A percentile compares a stretch with the other conserved stretches of the same genome.
These are phyloP conservation scores for Coelastrella sp. DNA, from an alignment of 139 green algal species.

Conservation along the genomic window DNA sequence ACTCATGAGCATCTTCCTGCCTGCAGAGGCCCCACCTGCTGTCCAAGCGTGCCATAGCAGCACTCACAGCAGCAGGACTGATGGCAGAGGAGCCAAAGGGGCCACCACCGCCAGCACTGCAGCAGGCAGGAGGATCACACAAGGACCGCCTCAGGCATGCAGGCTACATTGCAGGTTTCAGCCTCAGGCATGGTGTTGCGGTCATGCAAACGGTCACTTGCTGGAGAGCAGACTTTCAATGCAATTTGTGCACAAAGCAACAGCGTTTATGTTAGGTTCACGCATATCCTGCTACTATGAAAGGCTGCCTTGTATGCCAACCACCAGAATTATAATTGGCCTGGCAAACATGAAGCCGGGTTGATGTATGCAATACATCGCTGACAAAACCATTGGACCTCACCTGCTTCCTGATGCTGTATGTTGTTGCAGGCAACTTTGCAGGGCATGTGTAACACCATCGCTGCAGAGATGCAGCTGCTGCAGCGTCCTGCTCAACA, in stretches of 20 bases:
- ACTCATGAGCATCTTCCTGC: constrained; percentile 84
- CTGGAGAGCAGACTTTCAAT: no score
- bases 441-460: constrained; percentile 47
- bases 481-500: constrained; percentile 32
- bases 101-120: background rate
- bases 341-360: no score
- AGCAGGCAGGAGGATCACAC: background rate
- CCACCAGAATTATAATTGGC: background rate
- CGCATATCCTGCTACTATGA: no score
- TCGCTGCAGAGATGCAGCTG: constrained; percentile 32
- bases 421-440: constrained; percentile 36
- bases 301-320: background rate
- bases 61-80: constrained; percentile 56
- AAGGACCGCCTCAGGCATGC: background rate
- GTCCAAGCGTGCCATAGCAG: constrained; percentile 54
- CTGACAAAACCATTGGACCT: background rate
- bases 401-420: constrained; percentile 1
- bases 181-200: no score
- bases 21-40: constrained; percentile 56
- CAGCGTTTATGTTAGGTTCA: no score
- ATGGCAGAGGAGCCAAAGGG: constrained; percentile 28
- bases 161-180: background rate
- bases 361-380: background rate
- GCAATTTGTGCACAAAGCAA: no score
- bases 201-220: no score